These are phyloP conservation scores for Pulveroboletus sp. DNA, from an alignment of 768 basidiomycete genomes.

Conservation along the genomic window DNA sequence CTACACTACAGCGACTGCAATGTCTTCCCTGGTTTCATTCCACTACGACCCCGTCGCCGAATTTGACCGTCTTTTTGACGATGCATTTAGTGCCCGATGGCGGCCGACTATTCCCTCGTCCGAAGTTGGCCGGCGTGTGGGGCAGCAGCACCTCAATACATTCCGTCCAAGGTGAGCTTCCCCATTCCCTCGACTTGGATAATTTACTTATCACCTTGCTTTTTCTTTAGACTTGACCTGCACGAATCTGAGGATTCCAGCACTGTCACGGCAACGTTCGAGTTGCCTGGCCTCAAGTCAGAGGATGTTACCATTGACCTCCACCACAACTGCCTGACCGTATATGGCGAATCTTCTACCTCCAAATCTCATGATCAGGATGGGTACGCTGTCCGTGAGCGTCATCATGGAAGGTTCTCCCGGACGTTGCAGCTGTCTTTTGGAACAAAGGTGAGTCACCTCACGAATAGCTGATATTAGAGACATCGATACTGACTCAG, in stretches of 20 bases:
- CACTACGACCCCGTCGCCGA: neutral
- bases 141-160: neutral
- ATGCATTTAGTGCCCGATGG: constrained; percentile 7
- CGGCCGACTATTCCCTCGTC: neutral
- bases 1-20: neutral
- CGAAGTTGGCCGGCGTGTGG: neutral
- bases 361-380: too few relatives aligned
- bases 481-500: too few relatives aligned
- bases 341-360: too few relatives aligned
- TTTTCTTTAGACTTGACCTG: constrained; percentile 39
- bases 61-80: constrained; percentile 1
- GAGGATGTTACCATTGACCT: too few relatives aligned
- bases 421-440: too few relatives aligned
- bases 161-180: constrained; percentile 20
- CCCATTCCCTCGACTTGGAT: too few relatives aligned
- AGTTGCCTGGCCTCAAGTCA: constrained; percentile 14
- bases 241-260: constrained; percentile 35
- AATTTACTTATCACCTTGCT: too few relatives aligned
- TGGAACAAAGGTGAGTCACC: too few relatives aligned
- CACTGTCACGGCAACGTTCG: constrained; percentile 45
- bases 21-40: constrained; percentile 1
- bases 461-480: too few relatives aligned
- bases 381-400: too few relatives aligned
- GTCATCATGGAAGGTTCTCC: too few relatives aligned
- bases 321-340: too few relatives aligned